Evolutionary conservation across 2,329 filamentous ascomycete species (phyloP), one percentile per base, ranked within the genome.

Genomic region (Xylaria multiplex): DNA sequence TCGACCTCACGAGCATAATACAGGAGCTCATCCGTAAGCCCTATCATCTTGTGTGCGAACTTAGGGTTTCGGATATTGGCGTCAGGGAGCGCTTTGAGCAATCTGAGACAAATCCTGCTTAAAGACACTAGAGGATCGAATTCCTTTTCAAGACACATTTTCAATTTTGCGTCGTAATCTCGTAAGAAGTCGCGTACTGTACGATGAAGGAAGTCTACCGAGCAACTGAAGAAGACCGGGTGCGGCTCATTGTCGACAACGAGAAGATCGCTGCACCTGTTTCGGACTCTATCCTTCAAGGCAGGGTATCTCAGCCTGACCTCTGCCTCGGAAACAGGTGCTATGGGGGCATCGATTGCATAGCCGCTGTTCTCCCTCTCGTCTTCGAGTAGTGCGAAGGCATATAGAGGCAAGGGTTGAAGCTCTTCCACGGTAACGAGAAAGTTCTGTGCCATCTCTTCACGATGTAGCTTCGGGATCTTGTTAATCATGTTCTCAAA

Each of bases 381-480:
- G 13, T 24, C 16, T 48, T 48, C 19, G 1, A 48, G 45, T 8
- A 48, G 45, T 4, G 45, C n/a, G 14, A 48, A 48, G 27, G 45
- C 45, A 22, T 55, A 55, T n/a, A 43, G 9, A 6, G 53, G 53
- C 11, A 55, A 7, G 53, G 53, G 53, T 43, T 43, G 35, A 27
- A 42, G 53, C 53, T 40, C 53, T 22, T 55, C 53, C 24, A 43
- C 35, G 8, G 24, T 42, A 13, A 59, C n/a, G 2, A 59, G 46
- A 50, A 59, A 59, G 35, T 11, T 59, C 16, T 59, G 57, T 5
- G 48, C 57, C 57, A 52, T 52, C 16, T 59, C 35, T 16, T 59
- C 57, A 16, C 46, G 46, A 52, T 59, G 48, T 32, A 59, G 16
- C n/a, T 43, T 50, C 32, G 57, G 57, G 19, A 59, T 43, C 8